Percentiles rank a stretch among this genome's conserved stretches.
Evolutionary conservation across 345 rosid species (phyloP).

Genomic region (Cardamine resedifolia): DNA sequence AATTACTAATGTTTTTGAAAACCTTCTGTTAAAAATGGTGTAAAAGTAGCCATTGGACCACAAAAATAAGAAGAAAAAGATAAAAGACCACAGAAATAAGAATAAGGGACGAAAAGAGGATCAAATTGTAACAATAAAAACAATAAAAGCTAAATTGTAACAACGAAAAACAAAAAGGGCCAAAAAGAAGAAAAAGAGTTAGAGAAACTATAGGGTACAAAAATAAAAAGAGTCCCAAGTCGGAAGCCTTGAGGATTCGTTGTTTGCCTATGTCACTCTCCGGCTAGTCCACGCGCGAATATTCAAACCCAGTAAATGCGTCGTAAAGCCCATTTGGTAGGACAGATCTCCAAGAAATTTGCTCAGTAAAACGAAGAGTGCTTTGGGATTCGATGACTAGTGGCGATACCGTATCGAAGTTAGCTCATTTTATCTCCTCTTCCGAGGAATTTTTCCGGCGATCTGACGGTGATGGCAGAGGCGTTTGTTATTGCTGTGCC

Average conservation of each 20-base stretch:
- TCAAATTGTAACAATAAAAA: neutral
- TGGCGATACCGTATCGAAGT: constrained; percentile 16
- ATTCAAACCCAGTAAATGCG: neutral
- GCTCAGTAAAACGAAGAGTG: neutral
- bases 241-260: constrained; percentile 1
- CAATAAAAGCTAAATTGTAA: neutral
- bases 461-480: constrained; percentile 19
- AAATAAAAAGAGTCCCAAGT: neutral
- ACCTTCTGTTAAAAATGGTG: neutral
- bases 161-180: neutral
- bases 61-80: neutral
- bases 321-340: neutral
- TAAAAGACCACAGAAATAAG: neutral
- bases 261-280: constrained; percentile 1
- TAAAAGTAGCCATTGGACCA: neutral
- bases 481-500: constrained; percentile 29
- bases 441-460: constrained; percentile 27
- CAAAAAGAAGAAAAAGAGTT: neutral
- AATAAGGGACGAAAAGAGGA: neutral
- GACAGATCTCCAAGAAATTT: neutral
- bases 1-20: neutral
- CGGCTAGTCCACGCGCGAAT: constrained; percentile 29
- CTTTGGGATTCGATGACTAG: constrained; percentile 31
- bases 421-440: constrained; percentile 26
- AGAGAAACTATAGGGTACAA: neutral